Conservation (phyloP, 1,284 basidiomycete species). For the Malassezia furfur region DNA sequence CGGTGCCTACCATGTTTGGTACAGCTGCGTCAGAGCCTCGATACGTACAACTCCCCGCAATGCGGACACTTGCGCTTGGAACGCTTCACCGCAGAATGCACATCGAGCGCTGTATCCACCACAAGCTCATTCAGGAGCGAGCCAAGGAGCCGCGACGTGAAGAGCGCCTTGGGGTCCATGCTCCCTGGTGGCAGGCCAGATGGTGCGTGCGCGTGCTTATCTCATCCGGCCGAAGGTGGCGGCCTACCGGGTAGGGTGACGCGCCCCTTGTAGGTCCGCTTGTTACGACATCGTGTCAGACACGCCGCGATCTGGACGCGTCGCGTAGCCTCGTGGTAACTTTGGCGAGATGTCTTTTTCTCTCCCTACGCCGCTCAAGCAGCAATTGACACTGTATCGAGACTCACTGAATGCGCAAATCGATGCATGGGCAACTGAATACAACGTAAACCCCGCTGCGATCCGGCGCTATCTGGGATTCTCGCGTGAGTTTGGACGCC, state of each 20-base stretch:
- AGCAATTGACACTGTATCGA: slow-evolving; percentile 15
- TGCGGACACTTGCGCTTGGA: slow-evolving; percentile 22
- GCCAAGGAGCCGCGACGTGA: slow-evolving; percentile 28
- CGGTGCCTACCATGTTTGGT: neutral
- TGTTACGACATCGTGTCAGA: neutral
- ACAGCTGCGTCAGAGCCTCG: slow-evolving; percentile 4
- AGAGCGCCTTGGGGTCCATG: slow-evolving; percentile 25
- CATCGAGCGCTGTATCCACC: slow-evolving; percentile 31
- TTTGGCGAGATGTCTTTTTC: slow-evolving; percentile 15
- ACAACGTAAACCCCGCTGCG: slow-evolving; percentile 18
- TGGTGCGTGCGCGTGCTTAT: neutral
- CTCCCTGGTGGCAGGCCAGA: neutral
- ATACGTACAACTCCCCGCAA: slow-evolving; percentile 23
- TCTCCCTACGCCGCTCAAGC: slow-evolving; percentile 13
- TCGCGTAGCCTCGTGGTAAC: neutral
- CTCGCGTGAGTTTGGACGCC: slow-evolving; percentile 18
- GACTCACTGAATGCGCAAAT: slow-evolving; percentile 17
- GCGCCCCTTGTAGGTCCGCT: slow-evolving; percentile 12
- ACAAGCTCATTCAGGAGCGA: slow-evolving; percentile 35
- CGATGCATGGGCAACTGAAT: slow-evolving; percentile 18
- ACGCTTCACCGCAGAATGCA: slow-evolving; percentile 24
- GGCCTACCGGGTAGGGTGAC: slow-evolving; percentile 7
- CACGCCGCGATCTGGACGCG: neutral
- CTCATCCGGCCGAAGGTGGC: neutral
- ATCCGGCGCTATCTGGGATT: slow-evolving; percentile 18